These are phyloP conservation scores for Aristolochia contorta DNA, from an alignment of 164 flowering plant species.

Conservation along the genomic window DNA sequence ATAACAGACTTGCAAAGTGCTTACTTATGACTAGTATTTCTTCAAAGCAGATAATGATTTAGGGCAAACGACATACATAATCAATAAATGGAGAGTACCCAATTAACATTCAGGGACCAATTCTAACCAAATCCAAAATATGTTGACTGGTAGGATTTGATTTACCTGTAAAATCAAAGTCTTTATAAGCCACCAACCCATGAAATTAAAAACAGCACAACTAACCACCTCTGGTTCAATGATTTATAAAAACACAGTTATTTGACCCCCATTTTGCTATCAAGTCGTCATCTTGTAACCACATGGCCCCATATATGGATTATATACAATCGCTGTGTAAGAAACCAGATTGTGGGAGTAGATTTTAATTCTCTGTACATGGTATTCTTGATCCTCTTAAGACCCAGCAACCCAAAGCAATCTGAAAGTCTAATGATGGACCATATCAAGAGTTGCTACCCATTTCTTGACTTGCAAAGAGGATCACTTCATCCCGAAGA, in stretches of 20 bases:
- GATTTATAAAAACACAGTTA: background rate
- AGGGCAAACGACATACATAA: constrained; percentile 5
- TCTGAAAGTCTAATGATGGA: constrained; percentile 8
- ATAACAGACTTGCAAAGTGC: no score
- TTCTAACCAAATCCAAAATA: no score
- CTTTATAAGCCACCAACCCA: constrained; percentile 3
- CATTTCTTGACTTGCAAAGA: constrained; percentile 3
- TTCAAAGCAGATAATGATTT: background rate
- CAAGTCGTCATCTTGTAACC: background rate
- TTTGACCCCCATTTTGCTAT: background rate
- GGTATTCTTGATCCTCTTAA: constrained; percentile 6
- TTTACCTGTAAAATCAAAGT: constrained; percentile 4
- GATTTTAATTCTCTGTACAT: constrained; percentile 13
- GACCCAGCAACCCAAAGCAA: constrained; percentile 16
- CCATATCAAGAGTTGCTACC: background rate
- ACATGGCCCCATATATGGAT: constrained; percentile 5
- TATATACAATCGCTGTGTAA: constrained; percentile 17
- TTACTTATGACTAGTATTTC: background rate
- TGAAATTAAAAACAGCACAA: constrained; percentile 9
- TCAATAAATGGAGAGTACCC: constrained; percentile 11
- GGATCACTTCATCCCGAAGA: constrained; percentile 14
- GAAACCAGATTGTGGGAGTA: constrained; percentile 3
- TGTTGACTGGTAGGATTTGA: constrained; percentile 4
- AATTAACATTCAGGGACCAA: constrained; percentile 3
- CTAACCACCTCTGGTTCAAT: constrained; percentile 1